Evolutionary conservation across 2,329 filamentous ascomycete genomes (phyloP).

Genomic region (Hypoxylon sp.): DNA sequence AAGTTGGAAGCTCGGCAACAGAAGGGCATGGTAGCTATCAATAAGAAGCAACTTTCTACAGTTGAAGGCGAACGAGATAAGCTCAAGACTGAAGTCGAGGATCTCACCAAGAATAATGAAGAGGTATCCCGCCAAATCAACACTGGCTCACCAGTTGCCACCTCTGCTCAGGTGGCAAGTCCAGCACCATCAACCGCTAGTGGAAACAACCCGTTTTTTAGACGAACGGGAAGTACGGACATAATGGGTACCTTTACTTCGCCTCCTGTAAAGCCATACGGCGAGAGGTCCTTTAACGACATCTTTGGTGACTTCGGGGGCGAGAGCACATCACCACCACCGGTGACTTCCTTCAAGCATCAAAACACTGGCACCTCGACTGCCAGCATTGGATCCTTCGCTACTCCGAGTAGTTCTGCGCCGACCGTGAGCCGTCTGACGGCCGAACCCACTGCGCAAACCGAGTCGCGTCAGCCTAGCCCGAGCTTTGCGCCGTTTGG

Average conservation of each 20-base stretch:
- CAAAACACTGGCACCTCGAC: slow-evolving; percentile 71
- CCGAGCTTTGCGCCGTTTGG: slow-evolving; percentile 82
- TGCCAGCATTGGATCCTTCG: slow-evolving; percentile 66
- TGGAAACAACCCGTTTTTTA: slow-evolving; percentile 96
- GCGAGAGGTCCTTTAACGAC: slow-evolving; percentile 84
- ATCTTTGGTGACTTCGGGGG: slow-evolving; percentile 81
- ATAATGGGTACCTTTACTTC: slow-evolving; percentile 69
- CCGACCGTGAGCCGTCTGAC: slow-evolving; percentile 74
- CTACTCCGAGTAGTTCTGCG: slow-evolving; percentile 71
- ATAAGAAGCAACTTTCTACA: slow-evolving; percentile 96
- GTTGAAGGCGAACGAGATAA: slow-evolving; percentile 91
- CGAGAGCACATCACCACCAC: slow-evolving; percentile 61
- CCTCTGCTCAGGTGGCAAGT: slow-evolving; percentile 72
- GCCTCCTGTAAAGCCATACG: slow-evolving; percentile 61
- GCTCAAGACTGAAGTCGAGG: slow-evolving; percentile 83
- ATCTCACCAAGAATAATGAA: slow-evolving; percentile 74
- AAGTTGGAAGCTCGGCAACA: slow-evolving; percentile 93
- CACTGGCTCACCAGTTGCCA: slow-evolving; percentile 63
- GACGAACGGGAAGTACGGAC: slow-evolving; percentile 74
- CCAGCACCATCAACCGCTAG: slow-evolving; percentile 78
- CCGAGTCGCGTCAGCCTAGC: slow-evolving; percentile 82
- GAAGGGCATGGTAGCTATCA: slow-evolving; percentile 96
- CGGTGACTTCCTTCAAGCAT: slow-evolving; percentile 72
- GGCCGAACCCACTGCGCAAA: slow-evolving; percentile 73
- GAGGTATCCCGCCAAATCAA: slow-evolving; percentile 69